Base-by-base conservation (phyloP, 75 land plant genomes). In the Cupressus sempervirens region DNA sequence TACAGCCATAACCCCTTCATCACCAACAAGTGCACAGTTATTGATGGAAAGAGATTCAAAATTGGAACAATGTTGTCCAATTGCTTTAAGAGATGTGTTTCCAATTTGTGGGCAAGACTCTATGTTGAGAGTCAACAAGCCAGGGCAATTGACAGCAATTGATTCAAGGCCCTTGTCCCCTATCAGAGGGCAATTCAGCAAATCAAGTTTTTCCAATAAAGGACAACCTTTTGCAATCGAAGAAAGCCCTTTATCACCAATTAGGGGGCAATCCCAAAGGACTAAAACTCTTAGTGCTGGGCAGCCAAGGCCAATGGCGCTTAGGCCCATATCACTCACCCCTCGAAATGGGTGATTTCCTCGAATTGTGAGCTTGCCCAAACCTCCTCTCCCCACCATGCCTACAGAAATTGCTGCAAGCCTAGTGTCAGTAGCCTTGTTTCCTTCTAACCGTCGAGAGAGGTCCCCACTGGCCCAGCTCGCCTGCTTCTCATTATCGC, bases 371-470 rank as follows among this genome's bases (percentile, higher is more conserved):
- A 97, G 96, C 88, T 94, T 93, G 35, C 94, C 96, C 58, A 97
- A 84, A 2, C 96, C 96, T 30, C 98, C 98, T 40, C 94, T 90
- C 32, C 89, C 84, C 54, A 70, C 85, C 50, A 91, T 92, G 30
- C 95, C 96, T 50, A 97, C 84, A 76, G 99, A 92, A 35, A 94
- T 88, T 26, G 93, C 87, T 83, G 98, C 95, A 45, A 97, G 91
- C 83, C 94, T 90, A 0, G 89, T 82, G 85, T 97, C 99, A 0
- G 99, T 94, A 16, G 99, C 98, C 52, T 92, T 91, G 92, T 92
- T 93, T 41, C 96, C 98, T 86, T 93, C 95, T 87, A 97, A 89
- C 81, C 87, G 85, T 54, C 96, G 90, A 32, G 93, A 86, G 13
- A 96, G 95, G 23, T 87, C 90, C 58, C 94, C 99, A 82, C 87